A percentile compares a stretch with the other conserved stretches of the same genome.
Evolutionary conservation across 768 basidiomycete species (phyloP).

Genomic region (Tubosaeta sp.): DNA sequence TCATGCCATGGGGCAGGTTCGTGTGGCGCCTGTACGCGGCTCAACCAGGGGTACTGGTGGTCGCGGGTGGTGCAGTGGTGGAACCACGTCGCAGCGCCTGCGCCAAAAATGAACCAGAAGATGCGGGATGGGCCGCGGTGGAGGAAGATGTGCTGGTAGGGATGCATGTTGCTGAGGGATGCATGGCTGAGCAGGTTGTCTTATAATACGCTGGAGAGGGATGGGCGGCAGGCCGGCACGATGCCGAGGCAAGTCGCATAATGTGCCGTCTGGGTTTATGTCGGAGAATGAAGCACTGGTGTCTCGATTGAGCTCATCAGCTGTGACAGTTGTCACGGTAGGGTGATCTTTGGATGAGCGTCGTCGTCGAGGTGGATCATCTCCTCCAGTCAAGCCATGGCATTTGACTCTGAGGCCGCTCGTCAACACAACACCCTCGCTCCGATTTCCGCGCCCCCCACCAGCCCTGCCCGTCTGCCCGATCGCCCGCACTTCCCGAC

Average conservation of each 20-base stretch:
- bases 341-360: conserved; percentile 1
- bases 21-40: conserved; percentile 15
- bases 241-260: conserved; percentile 13
- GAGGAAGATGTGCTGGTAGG: conserved; percentile 16
- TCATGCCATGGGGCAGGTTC: conserved; percentile 2
- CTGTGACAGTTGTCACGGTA: conserved; percentile 24
- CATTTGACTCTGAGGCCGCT: conserved; percentile 27
- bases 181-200: not conserved
- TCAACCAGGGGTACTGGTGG: too few species aligned
- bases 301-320: conserved; percentile 11
- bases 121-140: conserved; percentile 51
- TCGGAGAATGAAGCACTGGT: not conserved
- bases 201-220: not conserved
- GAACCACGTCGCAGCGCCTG: conserved; percentile 36
- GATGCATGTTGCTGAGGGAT: conserved; percentile 17
- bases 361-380: conserved; percentile 17
- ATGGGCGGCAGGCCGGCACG: conserved; percentile 16
- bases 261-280: conserved; percentile 16
- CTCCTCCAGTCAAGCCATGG: conserved; percentile 14
- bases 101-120: conserved; percentile 68
- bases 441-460: conserved; percentile 36
- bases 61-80: conserved; percentile 23
- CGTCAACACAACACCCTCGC: conserved; percentile 23
- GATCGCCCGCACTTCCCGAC: conserved; percentile 56
- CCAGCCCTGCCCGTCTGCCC: conserved; percentile 35